A percentile compares a stretch with the other conserved stretches of the same genome.
Conservation (phyloP, 306 rosid species). For the Ochetophila trinervis region DNA sequence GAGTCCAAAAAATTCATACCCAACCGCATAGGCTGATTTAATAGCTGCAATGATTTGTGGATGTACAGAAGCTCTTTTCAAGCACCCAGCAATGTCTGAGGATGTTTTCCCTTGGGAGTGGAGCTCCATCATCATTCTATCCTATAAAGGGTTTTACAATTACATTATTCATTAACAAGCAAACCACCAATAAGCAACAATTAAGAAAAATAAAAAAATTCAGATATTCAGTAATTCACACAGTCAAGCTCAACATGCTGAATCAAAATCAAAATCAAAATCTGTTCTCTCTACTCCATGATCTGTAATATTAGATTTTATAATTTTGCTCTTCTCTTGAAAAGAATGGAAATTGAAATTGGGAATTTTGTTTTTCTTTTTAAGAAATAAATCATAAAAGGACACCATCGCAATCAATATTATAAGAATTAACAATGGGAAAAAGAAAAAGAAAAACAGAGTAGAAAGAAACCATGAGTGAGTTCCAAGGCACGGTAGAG, state of each 20-base stretch:
- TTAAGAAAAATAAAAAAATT: neutral
- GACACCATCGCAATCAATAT: neutral
- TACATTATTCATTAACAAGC: neutral
- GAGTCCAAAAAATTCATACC: constrained; percentile 32
- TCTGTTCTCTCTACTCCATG: too few relatives aligned
- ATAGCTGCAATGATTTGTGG: constrained; percentile 54
- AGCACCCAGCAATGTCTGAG: constrained; percentile 47
- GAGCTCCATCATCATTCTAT: constrained; percentile 60
- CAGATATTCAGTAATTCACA: too few relatives aligned
- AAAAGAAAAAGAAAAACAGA: neutral
- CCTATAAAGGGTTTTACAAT: constrained; percentile 27
- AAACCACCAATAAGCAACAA: neutral
- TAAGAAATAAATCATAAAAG: neutral
- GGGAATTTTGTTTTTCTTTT: too few relatives aligned
- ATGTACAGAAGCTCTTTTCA: constrained; percentile 46
- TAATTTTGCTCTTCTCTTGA: neutral
- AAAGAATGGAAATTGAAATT: neutral
- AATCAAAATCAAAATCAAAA: too few relatives aligned
- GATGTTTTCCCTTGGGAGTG: constrained; percentile 55
- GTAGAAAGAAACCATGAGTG: constrained; percentile 52
- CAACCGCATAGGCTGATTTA: constrained; percentile 53
- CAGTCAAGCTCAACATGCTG: too few relatives aligned
- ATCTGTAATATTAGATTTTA: too few relatives aligned
- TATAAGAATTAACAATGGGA: neutral
- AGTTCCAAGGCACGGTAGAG: constrained; percentile 60